These are phyloP conservation scores for Mariannaea sp. DNA, from an alignment of 2,329 filamentous ascomycete genomes.

Conservation along the genomic window DNA sequence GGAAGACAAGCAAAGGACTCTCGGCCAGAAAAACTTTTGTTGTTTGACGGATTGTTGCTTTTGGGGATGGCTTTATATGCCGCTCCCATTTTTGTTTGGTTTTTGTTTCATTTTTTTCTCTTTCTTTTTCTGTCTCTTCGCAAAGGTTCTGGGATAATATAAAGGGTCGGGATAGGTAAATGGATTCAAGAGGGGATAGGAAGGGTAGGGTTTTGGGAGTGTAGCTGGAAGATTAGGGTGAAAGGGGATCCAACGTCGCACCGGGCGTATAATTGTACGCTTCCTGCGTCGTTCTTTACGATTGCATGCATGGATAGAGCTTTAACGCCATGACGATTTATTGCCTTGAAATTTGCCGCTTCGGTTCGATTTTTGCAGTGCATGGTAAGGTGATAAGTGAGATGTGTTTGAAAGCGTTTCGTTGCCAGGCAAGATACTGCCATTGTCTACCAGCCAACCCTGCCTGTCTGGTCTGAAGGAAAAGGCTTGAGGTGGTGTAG, in stretches of 20 bases:
- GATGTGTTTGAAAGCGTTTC: neutral
- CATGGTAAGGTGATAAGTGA: neutral
- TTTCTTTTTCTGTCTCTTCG: neutral
- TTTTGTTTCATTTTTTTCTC: neutral
- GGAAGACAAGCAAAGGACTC: conserved; percentile 3
- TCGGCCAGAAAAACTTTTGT: neutral
- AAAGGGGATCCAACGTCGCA: conserved; percentile 16
- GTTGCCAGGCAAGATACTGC: no score
- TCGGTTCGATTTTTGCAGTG: no score
- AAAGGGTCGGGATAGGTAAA: conserved; percentile 13
- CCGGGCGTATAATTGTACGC: conserved; percentile 19
- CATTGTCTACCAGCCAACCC: no score
- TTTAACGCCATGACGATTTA: conserved; percentile 26
- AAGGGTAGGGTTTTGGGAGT: neutral
- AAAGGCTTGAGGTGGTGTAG: no score
- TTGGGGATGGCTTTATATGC: neutral
- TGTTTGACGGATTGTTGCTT: conserved; percentile 3
- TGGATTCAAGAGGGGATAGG: neutral
- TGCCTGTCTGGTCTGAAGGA: no score
- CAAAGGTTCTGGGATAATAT: conserved; percentile 18
- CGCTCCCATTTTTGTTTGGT: neutral
- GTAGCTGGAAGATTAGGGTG: conserved; percentile 7
- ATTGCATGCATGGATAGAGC: conserved; percentile 29
- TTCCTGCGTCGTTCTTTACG: conserved; percentile 15
- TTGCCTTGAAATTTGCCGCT: neutral